These are phyloP conservation scores for Cyclaneusma minus DNA, from an alignment of 2,329 filamentous ascomycete species.

Conservation along the genomic window DNA sequence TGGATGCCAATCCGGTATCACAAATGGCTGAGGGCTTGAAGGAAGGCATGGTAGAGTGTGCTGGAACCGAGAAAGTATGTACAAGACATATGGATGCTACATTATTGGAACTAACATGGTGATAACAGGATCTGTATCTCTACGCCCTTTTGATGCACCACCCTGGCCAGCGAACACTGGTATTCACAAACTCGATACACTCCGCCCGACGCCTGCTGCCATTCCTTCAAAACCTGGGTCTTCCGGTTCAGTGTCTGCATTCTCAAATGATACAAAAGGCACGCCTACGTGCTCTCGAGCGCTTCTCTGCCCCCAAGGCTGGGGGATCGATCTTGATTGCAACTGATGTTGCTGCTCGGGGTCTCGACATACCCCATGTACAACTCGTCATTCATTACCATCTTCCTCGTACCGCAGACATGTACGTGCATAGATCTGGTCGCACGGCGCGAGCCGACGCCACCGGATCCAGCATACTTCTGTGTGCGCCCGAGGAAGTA, in stretches of 20 bases:
- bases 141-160: conserved; percentile 79
- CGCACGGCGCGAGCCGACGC: conserved; percentile 76
- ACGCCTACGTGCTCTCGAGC: conserved; percentile 79
- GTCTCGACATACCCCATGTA: conserved; percentile 82
- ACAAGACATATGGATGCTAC: not conserved
- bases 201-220: conserved; percentile 77
- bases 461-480: conserved; percentile 66
- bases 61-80: conserved; percentile 74
- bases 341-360: conserved; percentile 85
- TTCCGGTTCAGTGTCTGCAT: conserved; percentile 67
- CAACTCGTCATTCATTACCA: conserved; percentile 92
- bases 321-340: conserved; percentile 60
- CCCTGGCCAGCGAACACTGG: conserved; percentile 62
- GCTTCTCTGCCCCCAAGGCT: conserved; percentile 54
- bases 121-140: conserved; percentile 65
- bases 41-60: conserved; percentile 85
- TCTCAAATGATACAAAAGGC: conserved; percentile 95
- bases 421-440: conserved; percentile 89
- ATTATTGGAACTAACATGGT: conserved; percentile 7
- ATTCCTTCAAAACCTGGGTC: conserved; percentile 65
- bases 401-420: conserved; percentile 77
- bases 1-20: conserved; percentile 78
- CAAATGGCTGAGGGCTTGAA: conserved; percentile 79
- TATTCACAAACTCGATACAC: conserved; percentile 94
- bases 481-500: conserved; percentile 87